Evolutionary conservation across 2,329 filamentous ascomycete species (phyloP).

Genomic region (Karstenula rhodostoma): DNA sequence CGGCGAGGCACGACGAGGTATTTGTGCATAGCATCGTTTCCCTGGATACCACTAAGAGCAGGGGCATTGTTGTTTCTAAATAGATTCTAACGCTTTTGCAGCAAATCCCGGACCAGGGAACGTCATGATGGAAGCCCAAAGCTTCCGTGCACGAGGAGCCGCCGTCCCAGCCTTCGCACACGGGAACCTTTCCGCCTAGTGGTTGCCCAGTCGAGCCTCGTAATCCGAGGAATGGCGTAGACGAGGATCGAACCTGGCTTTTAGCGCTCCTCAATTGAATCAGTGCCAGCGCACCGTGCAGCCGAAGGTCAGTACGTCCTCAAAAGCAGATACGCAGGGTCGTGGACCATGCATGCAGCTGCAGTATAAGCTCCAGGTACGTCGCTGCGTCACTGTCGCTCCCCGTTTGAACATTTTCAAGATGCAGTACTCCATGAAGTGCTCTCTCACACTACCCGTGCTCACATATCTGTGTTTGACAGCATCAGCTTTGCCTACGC

Average conservation of each 20-base stretch:
- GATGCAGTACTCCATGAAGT: slow-evolving; percentile 30
- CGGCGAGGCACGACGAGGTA: slow-evolving; percentile 4
- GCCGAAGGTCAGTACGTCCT: slow-evolving; percentile 33
- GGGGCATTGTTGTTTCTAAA: slow-evolving; percentile 22
- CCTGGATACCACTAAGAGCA: slow-evolving; percentile 30
- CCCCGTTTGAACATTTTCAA: slow-evolving; percentile 25
- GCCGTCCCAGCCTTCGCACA: slow-evolving; percentile 27
- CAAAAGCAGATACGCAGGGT: slow-evolving; percentile 23
- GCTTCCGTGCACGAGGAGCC: slow-evolving; percentile 36
- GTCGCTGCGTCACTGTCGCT: slow-evolving; percentile 24
- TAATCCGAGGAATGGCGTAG: slow-evolving; percentile 36
- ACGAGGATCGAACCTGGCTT: slow-evolving; percentile 31
- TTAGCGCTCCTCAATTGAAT: slow-evolving; percentile 33
- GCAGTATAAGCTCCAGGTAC: slow-evolving; percentile 39
- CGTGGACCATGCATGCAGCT: slow-evolving; percentile 22
- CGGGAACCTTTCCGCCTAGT: slow-evolving; percentile 25
- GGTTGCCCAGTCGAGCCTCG: slow-evolving; percentile 31
- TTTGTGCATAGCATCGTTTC: slow-evolving; percentile 27
- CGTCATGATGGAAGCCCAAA: slow-evolving; percentile 40
- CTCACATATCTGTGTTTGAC: slow-evolving; percentile 34
- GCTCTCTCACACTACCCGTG: slow-evolving; percentile 32
- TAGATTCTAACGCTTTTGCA: slow-evolving; percentile 24
- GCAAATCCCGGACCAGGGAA: slow-evolving; percentile 26
- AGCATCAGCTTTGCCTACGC: slow-evolving; percentile 37
- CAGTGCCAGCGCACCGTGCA: slow-evolving; percentile 49